Conservation (phyloP, 306 rosid species). For the Hippophae rhamnoides region DNA sequence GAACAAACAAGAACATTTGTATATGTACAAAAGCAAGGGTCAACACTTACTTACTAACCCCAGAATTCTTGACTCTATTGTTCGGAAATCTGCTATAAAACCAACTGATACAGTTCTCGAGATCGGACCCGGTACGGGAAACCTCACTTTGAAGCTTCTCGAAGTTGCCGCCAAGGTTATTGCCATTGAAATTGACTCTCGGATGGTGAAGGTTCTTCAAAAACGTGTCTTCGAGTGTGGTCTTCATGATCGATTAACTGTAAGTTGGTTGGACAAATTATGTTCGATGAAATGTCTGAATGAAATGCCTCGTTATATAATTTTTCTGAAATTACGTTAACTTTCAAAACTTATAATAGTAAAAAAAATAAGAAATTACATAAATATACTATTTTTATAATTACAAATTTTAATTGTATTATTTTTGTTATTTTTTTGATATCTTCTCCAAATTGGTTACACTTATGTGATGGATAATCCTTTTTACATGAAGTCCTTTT, state of each 20-base stretch:
- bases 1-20: constrained; percentile 18
- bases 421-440: no score
- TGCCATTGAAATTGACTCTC: constrained; percentile 62
- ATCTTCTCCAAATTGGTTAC: no score
- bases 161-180: constrained; percentile 54
- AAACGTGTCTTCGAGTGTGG: constrained; percentile 36
- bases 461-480: no score
- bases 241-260: constrained; percentile 27
- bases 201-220: constrained; percentile 68
- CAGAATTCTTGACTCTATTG: constrained; percentile 55
- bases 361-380: no score
- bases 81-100: constrained; percentile 47
- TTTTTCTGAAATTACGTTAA: background rate
- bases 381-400: no score
- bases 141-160: constrained; percentile 77
- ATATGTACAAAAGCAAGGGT: constrained; percentile 62
- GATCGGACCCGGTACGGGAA: constrained; percentile 95
- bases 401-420: background rate
- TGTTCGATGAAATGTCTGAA: constrained; percentile 46
- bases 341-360: no score
- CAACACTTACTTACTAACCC: constrained; percentile 80
- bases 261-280: constrained; percentile 11
- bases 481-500: no score
- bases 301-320: background rate
- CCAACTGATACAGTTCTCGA: constrained; percentile 85